phyloP scores from a whole-genome alignment of 306 rosid genomes.

The Cicer yamashitae region DNA sequence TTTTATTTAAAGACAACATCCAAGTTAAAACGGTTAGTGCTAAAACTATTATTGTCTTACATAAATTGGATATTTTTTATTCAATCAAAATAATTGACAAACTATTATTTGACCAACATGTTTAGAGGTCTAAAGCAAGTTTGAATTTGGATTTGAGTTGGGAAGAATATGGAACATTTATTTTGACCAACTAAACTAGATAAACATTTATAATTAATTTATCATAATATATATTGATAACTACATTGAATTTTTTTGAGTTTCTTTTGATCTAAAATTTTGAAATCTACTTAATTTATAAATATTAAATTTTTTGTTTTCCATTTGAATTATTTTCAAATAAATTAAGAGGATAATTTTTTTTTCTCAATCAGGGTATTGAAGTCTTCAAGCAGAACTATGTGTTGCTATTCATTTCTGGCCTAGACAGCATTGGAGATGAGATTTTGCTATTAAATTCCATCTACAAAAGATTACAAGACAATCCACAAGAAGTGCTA shows the following conservation, averaged over 20 bases:
- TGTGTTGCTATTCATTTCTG: constrained; percentile 44
- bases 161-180: too few relatives aligned
- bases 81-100: background rate
- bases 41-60: background rate
- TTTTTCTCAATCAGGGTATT: constrained; percentile 36
- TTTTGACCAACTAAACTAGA: too few relatives aligned
- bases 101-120: too few relatives aligned
- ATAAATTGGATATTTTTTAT: background rate
- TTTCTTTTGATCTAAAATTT: too few relatives aligned
- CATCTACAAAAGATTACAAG: constrained; percentile 30
- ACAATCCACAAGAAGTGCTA: background rate
- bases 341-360: too few relatives aligned
- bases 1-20: constrained; percentile 22
- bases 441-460: constrained; percentile 42
- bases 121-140: too few relatives aligned
- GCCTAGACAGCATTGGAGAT: constrained; percentile 36
- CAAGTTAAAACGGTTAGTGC: constrained; percentile 16
- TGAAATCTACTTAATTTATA: too few relatives aligned
- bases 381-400: constrained; percentile 45
- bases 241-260: too few relatives aligned
- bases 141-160: too few relatives aligned
- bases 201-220: too few relatives aligned
- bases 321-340: too few relatives aligned
- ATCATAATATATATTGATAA: too few relatives aligned
- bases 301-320: background rate